A percentile compares a stretch with the other conserved stretches of the same genome.
These are phyloP conservation scores for Parmales sp. DNA, from an alignment of 108 stramenopile species.

Conservation along the genomic window DNA sequence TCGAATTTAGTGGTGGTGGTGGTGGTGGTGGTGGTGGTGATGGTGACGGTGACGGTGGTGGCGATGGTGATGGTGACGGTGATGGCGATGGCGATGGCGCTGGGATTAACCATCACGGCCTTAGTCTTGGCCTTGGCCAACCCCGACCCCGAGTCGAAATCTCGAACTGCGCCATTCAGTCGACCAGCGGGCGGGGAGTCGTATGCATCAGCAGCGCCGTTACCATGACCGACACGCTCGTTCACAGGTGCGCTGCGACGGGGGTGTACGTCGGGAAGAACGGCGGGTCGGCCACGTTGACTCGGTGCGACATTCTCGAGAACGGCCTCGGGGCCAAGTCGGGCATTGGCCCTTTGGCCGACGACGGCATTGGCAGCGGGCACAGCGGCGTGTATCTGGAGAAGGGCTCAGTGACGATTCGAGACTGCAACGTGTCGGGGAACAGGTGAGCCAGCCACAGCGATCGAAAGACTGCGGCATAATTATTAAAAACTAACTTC, in stretches of 20 bases:
- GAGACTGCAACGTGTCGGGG: neutral
- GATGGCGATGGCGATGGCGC: too few relatives aligned
- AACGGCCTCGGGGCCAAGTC: neutral
- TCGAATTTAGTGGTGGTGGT: too few relatives aligned
- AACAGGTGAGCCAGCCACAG: too few relatives aligned
- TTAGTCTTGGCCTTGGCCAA: neutral
- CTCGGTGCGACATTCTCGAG: neutral
- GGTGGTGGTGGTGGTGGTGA: too few relatives aligned
- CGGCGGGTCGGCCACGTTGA: neutral
- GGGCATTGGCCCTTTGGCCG: neutral
- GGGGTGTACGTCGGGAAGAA: constrained; percentile 1
- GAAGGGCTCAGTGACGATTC: neutral
- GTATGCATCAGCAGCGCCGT: neutral
- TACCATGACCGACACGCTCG: neutral
- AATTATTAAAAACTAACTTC: too few relatives aligned
- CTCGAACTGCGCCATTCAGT: neutral
- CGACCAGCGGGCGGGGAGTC: neutral
- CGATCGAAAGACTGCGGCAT: too few relatives aligned
- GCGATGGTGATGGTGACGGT: too few relatives aligned
- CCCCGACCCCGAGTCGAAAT: neutral
- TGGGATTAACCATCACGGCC: neutral
- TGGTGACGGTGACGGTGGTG: too few relatives aligned
- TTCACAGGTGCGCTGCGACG: neutral
- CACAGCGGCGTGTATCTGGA: constrained; percentile 3
- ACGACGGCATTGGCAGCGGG: neutral